Percentiles rank a stretch among this genome's conserved stretches.
Conservation (phyloP, 2,329 filamentous ascomycete genomes). For the Stemphylium vesicarium region DNA sequence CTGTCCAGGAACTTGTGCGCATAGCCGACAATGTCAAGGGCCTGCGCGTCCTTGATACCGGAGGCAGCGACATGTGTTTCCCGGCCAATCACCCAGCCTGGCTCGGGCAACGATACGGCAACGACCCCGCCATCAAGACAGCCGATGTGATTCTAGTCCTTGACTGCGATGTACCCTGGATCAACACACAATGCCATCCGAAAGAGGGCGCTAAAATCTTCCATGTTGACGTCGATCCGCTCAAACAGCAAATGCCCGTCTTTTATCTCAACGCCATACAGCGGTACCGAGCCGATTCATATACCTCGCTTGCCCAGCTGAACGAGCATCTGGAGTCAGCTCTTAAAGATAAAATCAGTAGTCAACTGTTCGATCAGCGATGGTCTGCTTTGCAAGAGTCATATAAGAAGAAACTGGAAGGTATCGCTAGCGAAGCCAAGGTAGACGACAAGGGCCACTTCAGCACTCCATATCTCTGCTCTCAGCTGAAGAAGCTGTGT, state of each 20-base stretch:
- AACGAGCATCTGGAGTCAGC: constrained; percentile 63
- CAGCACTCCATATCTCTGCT: constrained; percentile 64
- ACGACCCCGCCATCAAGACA: constrained; percentile 73
- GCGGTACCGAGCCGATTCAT: constrained; percentile 59
- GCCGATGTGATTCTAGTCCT: constrained; percentile 86
- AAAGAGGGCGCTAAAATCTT: constrained; percentile 63
- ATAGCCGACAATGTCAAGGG: constrained; percentile 72
- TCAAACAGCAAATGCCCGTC: constrained; percentile 68
- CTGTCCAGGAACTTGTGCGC: constrained; percentile 67
- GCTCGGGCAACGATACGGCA: constrained; percentile 72
- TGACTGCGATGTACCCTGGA: constrained; percentile 93
- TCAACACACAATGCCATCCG: constrained; percentile 75
- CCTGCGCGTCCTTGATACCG: constrained; percentile 75
- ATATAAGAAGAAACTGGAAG: constrained; percentile 65
- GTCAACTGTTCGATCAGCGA: constrained; percentile 52
- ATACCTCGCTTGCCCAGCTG: constrained; percentile 71
- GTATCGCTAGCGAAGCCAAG: constrained; percentile 64
- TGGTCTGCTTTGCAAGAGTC: constrained; percentile 63
- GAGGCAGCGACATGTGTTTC: constrained; percentile 82
- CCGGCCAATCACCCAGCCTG: constrained; percentile 63
- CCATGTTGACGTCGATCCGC: constrained; percentile 70
- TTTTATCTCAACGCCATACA: constrained; percentile 63
- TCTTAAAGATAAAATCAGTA: constrained; percentile 47
- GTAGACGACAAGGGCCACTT: constrained; percentile 69
- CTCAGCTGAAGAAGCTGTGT: constrained; percentile 62